Evolutionary conservation across 345 rosid genomes (phyloP).

Genomic region (Ceriops zippeliana): DNA sequence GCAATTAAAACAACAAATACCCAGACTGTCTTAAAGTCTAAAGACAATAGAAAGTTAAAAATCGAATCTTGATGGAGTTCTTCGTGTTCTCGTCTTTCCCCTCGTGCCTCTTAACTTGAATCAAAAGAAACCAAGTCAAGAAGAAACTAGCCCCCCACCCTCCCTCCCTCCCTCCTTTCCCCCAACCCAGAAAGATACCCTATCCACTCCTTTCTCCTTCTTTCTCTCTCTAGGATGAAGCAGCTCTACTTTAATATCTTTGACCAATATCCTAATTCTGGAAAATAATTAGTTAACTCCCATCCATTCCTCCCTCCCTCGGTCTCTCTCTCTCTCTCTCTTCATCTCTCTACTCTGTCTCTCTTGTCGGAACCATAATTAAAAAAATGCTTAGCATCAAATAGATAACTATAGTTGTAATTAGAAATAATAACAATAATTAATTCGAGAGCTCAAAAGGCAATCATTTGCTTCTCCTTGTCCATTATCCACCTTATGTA

Average conservation of each 20-base stretch:
- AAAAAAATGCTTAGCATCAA: not conserved
- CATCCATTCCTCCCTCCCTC: not conserved
- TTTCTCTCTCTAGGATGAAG: conserved; percentile 3
- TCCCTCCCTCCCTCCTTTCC: not conserved
- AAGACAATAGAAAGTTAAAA: conserved; percentile 4
- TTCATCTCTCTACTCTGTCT: no score
- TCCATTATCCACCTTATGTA: conserved; percentile 1
- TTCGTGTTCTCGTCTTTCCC: not conserved
- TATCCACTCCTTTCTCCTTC: not conserved
- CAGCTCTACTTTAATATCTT: conserved; percentile 8
- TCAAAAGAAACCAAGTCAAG: conserved; percentile 5
- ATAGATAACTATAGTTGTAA: not conserved
- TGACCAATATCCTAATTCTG: conserved; percentile 18
- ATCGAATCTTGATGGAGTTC: conserved; percentile 8
- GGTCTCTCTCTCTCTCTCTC: not conserved
- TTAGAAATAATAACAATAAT: no score
- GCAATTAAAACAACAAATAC: not conserved
- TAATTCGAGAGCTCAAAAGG: no score
- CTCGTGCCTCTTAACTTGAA: not conserved
- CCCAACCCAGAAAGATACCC: not conserved
- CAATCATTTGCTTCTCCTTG: conserved; percentile 1
- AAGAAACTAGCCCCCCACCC: not conserved
- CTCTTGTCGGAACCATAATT: not conserved
- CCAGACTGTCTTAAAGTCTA: not conserved
- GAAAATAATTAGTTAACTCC: conserved; percentile 11